phyloP scores from a whole-genome alignment of 805 yeast genomes.

The Monosporozyma siamensis region DNA sequence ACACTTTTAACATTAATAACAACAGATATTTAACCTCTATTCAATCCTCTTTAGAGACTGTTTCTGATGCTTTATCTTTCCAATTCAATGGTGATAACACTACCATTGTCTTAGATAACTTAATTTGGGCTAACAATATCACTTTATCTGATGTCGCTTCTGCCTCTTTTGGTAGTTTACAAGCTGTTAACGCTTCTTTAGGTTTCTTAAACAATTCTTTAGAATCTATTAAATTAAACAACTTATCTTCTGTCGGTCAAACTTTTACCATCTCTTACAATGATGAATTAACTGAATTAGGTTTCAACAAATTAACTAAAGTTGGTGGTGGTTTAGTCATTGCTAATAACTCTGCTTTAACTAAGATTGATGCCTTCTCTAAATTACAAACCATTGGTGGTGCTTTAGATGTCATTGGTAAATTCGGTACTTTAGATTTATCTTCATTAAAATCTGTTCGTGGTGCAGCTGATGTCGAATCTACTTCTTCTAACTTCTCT shows the following conservation, averaged over 20 bases:
- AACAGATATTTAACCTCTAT: conserved; percentile 67
- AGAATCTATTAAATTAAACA: conserved; percentile 43
- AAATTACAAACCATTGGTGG: conserved; percentile 70
- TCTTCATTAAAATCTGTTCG: conserved; percentile 64
- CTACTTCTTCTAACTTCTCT: conserved; percentile 62
- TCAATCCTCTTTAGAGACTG: conserved; percentile 63
- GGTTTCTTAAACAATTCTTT: conserved; percentile 70
- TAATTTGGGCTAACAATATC: conserved; percentile 81
- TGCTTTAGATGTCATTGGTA: conserved; percentile 75
- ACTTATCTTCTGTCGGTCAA: conserved; percentile 62
- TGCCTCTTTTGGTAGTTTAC: conserved; percentile 58
- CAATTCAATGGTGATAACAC: conserved; percentile 79
- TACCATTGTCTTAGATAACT: conserved; percentile 55
- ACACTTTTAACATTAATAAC: conserved; percentile 79
- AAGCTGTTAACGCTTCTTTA: conserved; percentile 68
- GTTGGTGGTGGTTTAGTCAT: conserved; percentile 92
- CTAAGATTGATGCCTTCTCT: conserved; percentile 62
- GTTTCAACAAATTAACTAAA: conserved; percentile 57
- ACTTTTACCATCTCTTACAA: conserved; percentile 70
- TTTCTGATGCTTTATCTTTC: conserved; percentile 65
- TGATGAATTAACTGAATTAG: conserved; percentile 56
- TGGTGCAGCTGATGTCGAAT: conserved; percentile 84
- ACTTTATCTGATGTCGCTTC: conserved; percentile 74
- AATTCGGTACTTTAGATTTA: conserved; percentile 71
- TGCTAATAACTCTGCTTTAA: conserved; percentile 72